Base-by-base conservation (phyloP, 352 stramenopile species). In the Phytophthora uliginosa region DNA sequence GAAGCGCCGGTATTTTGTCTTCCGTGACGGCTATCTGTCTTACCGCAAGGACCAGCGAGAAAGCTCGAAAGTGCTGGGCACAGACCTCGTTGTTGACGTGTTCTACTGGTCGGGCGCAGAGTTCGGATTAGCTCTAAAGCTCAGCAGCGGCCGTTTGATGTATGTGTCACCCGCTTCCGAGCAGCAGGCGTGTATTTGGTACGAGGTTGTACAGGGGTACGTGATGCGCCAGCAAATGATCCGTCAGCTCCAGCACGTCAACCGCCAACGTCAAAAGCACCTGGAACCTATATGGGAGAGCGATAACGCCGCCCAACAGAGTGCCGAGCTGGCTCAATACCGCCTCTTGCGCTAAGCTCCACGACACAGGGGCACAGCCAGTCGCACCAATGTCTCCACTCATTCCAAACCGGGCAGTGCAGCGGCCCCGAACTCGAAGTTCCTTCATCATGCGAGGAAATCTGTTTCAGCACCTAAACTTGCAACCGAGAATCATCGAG, bases 1-100 rank as follows among this genome's bases (percentile, higher is more conserved):
- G 87, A 88, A 91, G 45, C 85, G 81, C 36, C 85, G 88, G 52
- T 95, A 91, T 73, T 95, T 95, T 63, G 83, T 93, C 28, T 91
- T 95, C 71, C 84, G 87, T 48, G 76, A 92, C 48, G 85, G 85
- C 45, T 83, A 67, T 56, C 52, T 93, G 24, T 81, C 73, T 28
- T 93, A 91, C 73, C 82, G 84, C 60, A 91, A 90, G 74, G 76
- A 93, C 63, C 76, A 75, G 47, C 80, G 79, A 60, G 81, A 89
- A 38, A 74, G 62, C 50, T 74, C 84, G 55, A 88, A 80, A 53
- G 71, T 89, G 13, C 70, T 90, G 9, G 69, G 77, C 33, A 81
- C 67, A 24, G 84, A 93, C 58, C 64, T 81, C 26, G 76, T 93
- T 33, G 50, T 82, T 4, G 75, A 91, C 60, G 81, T 88, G 24